Conservation (phyloP, 2,329 filamentous ascomycete species). For the Pyrenochaeta sp. region DNA sequence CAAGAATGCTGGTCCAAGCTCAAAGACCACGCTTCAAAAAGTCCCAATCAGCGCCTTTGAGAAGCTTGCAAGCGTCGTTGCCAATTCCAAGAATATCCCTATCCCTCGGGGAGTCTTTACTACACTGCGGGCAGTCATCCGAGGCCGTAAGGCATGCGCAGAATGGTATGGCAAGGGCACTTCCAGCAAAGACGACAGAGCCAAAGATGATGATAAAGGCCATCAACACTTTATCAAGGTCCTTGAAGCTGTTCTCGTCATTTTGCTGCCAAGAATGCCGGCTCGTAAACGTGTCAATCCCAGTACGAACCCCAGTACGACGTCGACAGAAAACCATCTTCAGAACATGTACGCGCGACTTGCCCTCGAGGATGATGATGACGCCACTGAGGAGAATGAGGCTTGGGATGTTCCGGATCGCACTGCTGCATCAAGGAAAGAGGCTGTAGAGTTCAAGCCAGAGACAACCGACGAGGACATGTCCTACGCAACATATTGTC, state of each 20-base stretch:
- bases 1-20: background rate
- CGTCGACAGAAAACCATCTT: too few species aligned
- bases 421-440: background rate
- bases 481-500: constrained; percentile 29
- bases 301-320: too few species aligned
- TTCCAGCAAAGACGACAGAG: background rate
- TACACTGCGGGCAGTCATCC: constrained; percentile 8
- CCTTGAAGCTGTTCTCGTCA: background rate
- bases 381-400: too few species aligned
- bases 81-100: background rate
- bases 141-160: constrained; percentile 6
- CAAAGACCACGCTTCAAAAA: background rate
- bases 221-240: constrained; percentile 9
- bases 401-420: background rate
- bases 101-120: constrained; percentile 1
- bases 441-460: constrained; percentile 3
- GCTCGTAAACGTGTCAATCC: too few species aligned
- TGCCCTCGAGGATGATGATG: too few species aligned
- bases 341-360: too few species aligned
- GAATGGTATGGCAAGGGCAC: constrained; percentile 2
- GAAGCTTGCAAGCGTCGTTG: constrained; percentile 7
- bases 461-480: constrained; percentile 2
- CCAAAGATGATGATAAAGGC: background rate
- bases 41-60: background rate
- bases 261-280: background rate